Conservation (phyloP, 768 basidiomycete species). For the Cystobasidium onofrii region DNA sequence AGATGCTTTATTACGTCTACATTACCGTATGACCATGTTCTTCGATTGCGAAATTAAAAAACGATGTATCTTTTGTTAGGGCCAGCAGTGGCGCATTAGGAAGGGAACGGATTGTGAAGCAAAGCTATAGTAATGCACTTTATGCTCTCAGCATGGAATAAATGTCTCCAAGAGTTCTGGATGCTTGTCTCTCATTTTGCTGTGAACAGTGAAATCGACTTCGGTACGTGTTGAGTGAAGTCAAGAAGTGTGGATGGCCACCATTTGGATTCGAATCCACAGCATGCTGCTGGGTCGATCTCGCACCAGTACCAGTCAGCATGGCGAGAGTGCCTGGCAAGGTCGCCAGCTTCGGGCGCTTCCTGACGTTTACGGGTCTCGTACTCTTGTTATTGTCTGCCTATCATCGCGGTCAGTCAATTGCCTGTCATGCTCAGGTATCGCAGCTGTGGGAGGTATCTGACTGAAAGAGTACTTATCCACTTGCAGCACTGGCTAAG, state of each 20-base stretch:
- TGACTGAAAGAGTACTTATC: background rate
- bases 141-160: too few species aligned
- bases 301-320: background rate
- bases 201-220: too few species aligned
- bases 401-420: constrained; percentile 5
- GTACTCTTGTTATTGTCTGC: constrained; percentile 8
- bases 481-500: background rate
- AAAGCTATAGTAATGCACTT: too few species aligned
- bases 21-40: too few species aligned
- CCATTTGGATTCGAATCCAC: too few species aligned
- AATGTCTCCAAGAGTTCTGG: too few species aligned
- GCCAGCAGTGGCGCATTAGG: background rate
- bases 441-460: background rate
- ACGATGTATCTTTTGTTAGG: background rate
- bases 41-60: background rate
- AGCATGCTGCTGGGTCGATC: too few species aligned
- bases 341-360: constrained; percentile 8
- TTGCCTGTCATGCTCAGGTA: background rate
- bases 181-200: too few species aligned
- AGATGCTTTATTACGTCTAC: too few species aligned
- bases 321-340: background rate
- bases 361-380: constrained; percentile 15
- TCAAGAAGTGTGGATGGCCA: too few species aligned
- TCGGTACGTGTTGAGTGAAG: too few species aligned
- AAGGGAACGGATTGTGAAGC: too few species aligned